Percentiles rank a stretch among this genome's conserved stretches.
These are phyloP conservation scores for Ceratobasidium sp. DNA, from an alignment of 1,284 basidiomycete genomes.

Conservation along the genomic window DNA sequence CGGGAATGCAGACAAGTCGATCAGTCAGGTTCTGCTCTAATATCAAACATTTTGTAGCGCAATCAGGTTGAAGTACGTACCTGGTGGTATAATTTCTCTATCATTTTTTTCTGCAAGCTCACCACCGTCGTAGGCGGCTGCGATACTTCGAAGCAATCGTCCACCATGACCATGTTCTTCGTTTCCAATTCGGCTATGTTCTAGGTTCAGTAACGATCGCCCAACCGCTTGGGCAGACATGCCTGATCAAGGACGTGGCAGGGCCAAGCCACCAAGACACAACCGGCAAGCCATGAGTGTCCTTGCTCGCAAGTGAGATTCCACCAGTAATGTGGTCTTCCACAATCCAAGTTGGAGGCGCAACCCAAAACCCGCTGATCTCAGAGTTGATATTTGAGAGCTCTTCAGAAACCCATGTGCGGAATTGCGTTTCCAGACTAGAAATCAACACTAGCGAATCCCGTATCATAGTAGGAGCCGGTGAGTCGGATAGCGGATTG, in stretches of 20 bases:
- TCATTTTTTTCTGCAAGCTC: background rate
- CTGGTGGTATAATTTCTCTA: background rate
- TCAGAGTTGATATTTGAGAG: background rate
- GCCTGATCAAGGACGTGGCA: slow-evolving; percentile 4
- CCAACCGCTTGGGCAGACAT: background rate
- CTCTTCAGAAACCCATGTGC: background rate
- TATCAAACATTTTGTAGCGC: background rate
- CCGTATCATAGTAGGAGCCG: background rate
- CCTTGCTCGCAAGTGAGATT: background rate
- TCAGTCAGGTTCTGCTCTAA: background rate
- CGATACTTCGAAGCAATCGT: background rate
- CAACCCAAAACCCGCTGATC: background rate
- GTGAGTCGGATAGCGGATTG: background rate
- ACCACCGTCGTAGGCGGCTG: background rate
- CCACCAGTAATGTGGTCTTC: slow-evolving; percentile 10
- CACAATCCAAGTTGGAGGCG: slow-evolving; percentile 2
- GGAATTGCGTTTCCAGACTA: background rate
- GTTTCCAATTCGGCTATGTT: slow-evolving; percentile 4
- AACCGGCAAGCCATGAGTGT: background rate
- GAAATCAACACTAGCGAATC: too few species aligned
- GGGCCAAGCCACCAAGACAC: slow-evolving; percentile 4
- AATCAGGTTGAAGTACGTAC: background rate
- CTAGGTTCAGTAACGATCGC: background rate
- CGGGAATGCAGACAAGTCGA: background rate
- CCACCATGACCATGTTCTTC: slow-evolving; percentile 12